Percentiles rank a stretch among this genome's conserved stretches.
These are phyloP conservation scores for Verticillium klebahnii DNA, from an alignment of 2,329 filamentous ascomycete genomes.

Conservation along the genomic window DNA sequence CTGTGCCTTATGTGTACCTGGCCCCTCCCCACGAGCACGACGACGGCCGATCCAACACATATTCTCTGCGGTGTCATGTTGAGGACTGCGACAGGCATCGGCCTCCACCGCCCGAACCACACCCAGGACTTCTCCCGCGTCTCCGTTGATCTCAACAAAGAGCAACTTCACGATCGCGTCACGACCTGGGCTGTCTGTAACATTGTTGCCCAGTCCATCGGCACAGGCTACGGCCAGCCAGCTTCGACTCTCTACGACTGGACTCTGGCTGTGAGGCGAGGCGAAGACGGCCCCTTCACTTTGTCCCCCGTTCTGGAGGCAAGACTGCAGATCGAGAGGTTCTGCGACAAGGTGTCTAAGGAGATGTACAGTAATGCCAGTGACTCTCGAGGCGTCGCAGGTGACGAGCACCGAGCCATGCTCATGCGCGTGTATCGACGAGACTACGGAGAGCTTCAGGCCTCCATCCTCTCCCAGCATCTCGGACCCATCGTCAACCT, in stretches of 20 bases:
- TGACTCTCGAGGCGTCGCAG: slow-evolving; percentile 64
- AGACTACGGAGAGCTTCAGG: slow-evolving; percentile 60
- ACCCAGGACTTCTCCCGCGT: slow-evolving; percentile 79
- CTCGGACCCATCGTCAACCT: slow-evolving; percentile 57
- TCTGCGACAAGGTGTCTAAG: slow-evolving; percentile 73
- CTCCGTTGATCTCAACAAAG: slow-evolving; percentile 68
- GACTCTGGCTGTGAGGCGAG: slow-evolving; percentile 59
- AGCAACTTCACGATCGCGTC: slow-evolving; percentile 73
- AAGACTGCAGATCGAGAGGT: slow-evolving; percentile 66
- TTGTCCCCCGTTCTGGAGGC: slow-evolving; percentile 60
- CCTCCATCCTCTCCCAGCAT: slow-evolving; percentile 53
- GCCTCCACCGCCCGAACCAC: slow-evolving; percentile 74
- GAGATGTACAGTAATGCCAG: slow-evolving; percentile 76
- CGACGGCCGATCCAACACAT: slow-evolving; percentile 74
- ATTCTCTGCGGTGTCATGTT: slow-evolving; percentile 81
- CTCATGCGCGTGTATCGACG: slow-evolving; percentile 62
- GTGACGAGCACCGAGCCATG: slow-evolving; percentile 63
- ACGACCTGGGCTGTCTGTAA: slow-evolving; percentile 84
- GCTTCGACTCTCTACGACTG: slow-evolving; percentile 74
- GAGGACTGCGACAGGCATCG: slow-evolving; percentile 80
- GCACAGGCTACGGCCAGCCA: slow-evolving; percentile 80
- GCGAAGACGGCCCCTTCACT: slow-evolving; percentile 55
- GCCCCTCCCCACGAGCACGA: slow-evolving; percentile 78
- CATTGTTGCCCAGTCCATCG: slow-evolving; percentile 74
- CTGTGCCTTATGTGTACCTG: slow-evolving; percentile 76